Evolutionary conservation across 208 protist species (phyloP).

Genomic region (Crithidia acanthocephali): DNA sequence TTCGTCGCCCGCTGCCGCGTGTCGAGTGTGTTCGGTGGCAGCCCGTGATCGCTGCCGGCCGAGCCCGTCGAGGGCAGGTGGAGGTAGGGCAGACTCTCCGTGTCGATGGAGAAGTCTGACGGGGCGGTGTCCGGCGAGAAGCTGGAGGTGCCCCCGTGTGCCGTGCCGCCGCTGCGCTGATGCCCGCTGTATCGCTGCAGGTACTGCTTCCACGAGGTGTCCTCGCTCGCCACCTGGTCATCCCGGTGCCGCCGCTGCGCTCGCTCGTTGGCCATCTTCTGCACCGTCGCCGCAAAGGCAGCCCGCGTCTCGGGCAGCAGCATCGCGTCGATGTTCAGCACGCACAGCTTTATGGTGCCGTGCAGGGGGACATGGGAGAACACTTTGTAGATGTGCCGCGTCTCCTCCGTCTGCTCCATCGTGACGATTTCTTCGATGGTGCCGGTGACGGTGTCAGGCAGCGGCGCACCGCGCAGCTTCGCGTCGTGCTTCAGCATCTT

Average conservation of each 20-base stretch:
- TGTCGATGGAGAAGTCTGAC: conserved; percentile 60
- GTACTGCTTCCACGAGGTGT: conserved; percentile 78
- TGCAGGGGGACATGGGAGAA: conserved; percentile 84
- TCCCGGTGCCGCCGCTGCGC: conserved; percentile 29
- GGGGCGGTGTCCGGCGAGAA: conserved; percentile 33
- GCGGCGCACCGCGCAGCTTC: conserved; percentile 42
- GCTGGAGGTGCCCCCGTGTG: conserved; percentile 4
- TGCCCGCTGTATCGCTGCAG: conserved; percentile 48
- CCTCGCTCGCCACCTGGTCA: conserved; percentile 35
- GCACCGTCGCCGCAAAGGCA: conserved; percentile 51
- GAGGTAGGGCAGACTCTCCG: conserved; percentile 57
- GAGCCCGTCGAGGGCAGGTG: conserved; percentile 55
- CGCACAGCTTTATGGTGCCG: conserved; percentile 74
- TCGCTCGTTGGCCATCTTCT: conserved; percentile 45
- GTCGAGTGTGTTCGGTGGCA: conserved; percentile 67
- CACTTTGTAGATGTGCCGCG: conserved; percentile 73
- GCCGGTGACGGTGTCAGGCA: conserved; percentile 54
- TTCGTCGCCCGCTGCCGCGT: conserved; percentile 79
- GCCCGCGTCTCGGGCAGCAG: conserved; percentile 66
- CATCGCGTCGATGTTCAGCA: conserved; percentile 64
- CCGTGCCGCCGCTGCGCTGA: background rate
- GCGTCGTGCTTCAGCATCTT: conserved; percentile 87
- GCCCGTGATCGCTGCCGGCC: conserved; percentile 52
- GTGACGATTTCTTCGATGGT: conserved; percentile 65
- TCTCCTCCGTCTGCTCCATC: conserved; percentile 75